Percentiles rank a stretch among this genome's conserved stretches.
phyloP scores from a whole-genome alignment of 129 eudicot species.

The Saussurea involucrata region DNA sequence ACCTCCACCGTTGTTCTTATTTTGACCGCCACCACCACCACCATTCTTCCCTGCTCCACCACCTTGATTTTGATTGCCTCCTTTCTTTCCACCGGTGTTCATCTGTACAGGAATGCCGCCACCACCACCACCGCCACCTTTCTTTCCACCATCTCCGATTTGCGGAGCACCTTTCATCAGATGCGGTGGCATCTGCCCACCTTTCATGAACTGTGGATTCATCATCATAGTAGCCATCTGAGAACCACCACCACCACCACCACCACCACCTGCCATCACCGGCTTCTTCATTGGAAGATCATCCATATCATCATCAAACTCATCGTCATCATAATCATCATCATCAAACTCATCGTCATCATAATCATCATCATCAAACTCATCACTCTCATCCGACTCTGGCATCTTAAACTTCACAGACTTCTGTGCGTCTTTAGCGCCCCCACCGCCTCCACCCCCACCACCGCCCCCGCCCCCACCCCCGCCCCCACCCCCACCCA shows the following conservation, averaged over 20 bases:
- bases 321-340: too few species aligned
- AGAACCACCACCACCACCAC: too few species aligned
- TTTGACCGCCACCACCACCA: slow-evolving; percentile 26
- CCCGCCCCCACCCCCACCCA: background rate
- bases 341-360: too few species aligned
- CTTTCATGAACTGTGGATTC: slow-evolving; percentile 38
- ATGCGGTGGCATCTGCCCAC: slow-evolving; percentile 34
- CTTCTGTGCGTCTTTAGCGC: slow-evolving; percentile 34
- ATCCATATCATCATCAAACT: slow-evolving; percentile 33
- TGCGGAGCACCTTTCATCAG: slow-evolving; percentile 40
- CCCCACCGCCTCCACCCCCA: slow-evolving; percentile 10
- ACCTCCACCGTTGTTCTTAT: slow-evolving; percentile 3
- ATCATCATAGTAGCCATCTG: slow-evolving; percentile 40
- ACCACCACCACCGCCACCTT: slow-evolving; percentile 33
- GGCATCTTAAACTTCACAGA: slow-evolving; percentile 24
- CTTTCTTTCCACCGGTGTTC: slow-evolving; percentile 10
- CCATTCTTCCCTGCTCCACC: slow-evolving; percentile 13
- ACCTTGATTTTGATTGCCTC: slow-evolving; percentile 35
- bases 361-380: slow-evolving; percentile 37
- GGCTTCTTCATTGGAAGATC: slow-evolving; percentile 39
- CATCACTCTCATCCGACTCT: slow-evolving; percentile 30
- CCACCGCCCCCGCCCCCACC: background rate
- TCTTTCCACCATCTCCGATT: slow-evolving; percentile 17
- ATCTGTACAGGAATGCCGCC: background rate
- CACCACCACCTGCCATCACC: slow-evolving; percentile 40